These are phyloP conservation scores for Xylaria sp. DNA, from an alignment of 2,329 filamentous ascomycete species.

Conservation along the genomic window DNA sequence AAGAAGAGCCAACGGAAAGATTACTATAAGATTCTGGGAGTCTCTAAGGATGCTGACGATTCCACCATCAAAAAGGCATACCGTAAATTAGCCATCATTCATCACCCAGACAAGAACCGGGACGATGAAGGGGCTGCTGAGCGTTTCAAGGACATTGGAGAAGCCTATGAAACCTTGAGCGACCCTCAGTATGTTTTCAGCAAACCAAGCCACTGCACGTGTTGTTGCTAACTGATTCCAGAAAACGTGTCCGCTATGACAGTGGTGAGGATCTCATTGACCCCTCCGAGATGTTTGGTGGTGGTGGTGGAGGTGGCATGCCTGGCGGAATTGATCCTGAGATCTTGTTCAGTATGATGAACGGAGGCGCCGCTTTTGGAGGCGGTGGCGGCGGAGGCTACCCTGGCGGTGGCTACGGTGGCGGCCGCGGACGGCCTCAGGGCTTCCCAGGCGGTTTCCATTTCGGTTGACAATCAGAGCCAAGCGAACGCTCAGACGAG, in stretches of 20 bases:
- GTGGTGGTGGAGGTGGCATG: constrained; percentile 57
- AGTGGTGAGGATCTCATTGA: constrained; percentile 91
- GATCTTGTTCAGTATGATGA: constrained; percentile 86
- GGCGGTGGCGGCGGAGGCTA: constrained; percentile 53
- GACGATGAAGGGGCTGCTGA: constrained; percentile 83
- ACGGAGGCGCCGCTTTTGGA: constrained; percentile 62
- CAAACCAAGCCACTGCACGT: not conserved
- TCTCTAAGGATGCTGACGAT: constrained; percentile 85
- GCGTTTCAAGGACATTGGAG: constrained; percentile 96
- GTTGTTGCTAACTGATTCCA: constrained; percentile 50
- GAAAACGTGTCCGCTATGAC: constrained; percentile 89
- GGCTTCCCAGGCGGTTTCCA: constrained; percentile 61
- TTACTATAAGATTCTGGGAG: constrained; percentile 95
- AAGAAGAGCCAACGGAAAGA: constrained; percentile 99
- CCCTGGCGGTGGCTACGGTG: constrained; percentile 48
- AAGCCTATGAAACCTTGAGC: constrained; percentile 94
- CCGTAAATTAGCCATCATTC: constrained; percentile 88
- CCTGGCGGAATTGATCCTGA: constrained; percentile 74
- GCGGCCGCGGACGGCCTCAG: constrained; percentile 50
- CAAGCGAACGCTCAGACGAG: constrained; percentile 42
- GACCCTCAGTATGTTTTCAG: constrained; percentile 78
- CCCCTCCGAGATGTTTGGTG: constrained; percentile 82
- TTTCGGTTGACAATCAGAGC: constrained; percentile 56
- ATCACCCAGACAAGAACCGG: constrained; percentile 98
- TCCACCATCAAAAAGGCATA: constrained; percentile 95